Percentiles rank a stretch among this genome's conserved stretches.
phyloP scores from a whole-genome alignment of 306 rosid species.

The Fagus sylvatica region DNA sequence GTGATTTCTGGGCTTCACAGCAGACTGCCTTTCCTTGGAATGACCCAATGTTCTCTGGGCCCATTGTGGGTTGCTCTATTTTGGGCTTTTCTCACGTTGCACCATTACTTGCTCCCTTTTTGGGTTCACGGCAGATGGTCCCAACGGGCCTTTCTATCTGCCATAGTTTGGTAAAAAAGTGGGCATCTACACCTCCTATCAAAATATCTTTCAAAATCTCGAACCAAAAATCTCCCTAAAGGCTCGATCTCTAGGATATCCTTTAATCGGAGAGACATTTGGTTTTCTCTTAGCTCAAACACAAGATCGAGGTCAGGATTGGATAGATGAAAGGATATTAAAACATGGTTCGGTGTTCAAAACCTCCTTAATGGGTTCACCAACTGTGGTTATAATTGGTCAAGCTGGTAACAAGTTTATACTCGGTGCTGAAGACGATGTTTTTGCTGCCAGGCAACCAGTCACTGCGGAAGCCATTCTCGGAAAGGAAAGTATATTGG shows the following conservation, averaged over 20 bases:
- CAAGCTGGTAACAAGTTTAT: conserved; percentile 51
- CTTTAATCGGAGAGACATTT: conserved; percentile 52
- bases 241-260: conserved; percentile 59
- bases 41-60: too few relatives aligned
- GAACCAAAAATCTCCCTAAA: conserved; percentile 44
- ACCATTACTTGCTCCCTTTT: too few relatives aligned
- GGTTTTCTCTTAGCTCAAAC: conserved; percentile 39
- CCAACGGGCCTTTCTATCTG: too few relatives aligned
- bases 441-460: conserved; percentile 45
- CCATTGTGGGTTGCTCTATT: too few relatives aligned
- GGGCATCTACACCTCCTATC: too few relatives aligned
- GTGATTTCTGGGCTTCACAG: too few relatives aligned
- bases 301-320: conserved; percentile 38
- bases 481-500: conserved; percentile 43
- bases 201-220: conserved; percentile 33
- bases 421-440: conserved; percentile 42
- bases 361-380: conserved; percentile 54
- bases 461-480: conserved; percentile 30
- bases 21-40: too few relatives aligned
- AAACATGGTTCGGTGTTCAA: conserved; percentile 49
- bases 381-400: conserved; percentile 40
- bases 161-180: too few relatives aligned
- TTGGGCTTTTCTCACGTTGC: too few relatives aligned
- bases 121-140: too few relatives aligned
- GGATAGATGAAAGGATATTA: conserved; percentile 47